Percentiles rank a stretch among this genome's conserved stretches.
Conservation (phyloP, 2,329 filamentous ascomycete species). For the Arthrobotrys entomopaga region DNA sequence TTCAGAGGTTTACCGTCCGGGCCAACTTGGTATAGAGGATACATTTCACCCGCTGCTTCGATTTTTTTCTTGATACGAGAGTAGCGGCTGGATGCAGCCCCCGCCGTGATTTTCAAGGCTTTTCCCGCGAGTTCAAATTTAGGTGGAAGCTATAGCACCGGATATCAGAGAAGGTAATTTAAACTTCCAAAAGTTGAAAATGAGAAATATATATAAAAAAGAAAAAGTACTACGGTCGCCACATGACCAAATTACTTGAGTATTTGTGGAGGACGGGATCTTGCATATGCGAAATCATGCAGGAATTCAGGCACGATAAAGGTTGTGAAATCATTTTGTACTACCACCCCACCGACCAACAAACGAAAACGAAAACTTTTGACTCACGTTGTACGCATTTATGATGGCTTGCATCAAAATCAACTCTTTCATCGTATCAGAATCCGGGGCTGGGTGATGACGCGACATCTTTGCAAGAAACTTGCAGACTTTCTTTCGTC, state of each 20-base stretch:
- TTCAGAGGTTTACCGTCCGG: slow-evolving; percentile 43
- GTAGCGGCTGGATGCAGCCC: slow-evolving; percentile 34
- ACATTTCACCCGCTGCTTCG: slow-evolving; percentile 7
- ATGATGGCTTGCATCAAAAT: slow-evolving; percentile 51
- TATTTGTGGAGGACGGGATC: background rate
- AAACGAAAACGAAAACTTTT: background rate
- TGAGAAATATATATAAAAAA: no score
- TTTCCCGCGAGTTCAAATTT: slow-evolving; percentile 43
- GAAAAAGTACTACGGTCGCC: no score
- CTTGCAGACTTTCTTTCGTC: background rate
- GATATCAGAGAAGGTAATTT: background rate
- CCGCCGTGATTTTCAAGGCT: slow-evolving; percentile 25
- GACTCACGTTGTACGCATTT: slow-evolving; percentile 45
- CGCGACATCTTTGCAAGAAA: slow-evolving; percentile 23
- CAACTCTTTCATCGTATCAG: slow-evolving; percentile 44
- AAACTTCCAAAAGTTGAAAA: no score
- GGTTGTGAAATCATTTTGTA: no score
- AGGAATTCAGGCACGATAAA: slow-evolving; percentile 7
- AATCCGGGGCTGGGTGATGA: slow-evolving; percentile 31
- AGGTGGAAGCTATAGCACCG: slow-evolving; percentile 24
- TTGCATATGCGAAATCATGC: background rate
- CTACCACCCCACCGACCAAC: no score
- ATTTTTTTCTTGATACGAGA: slow-evolving; percentile 46
- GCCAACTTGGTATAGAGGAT: slow-evolving; percentile 42
- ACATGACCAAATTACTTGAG: no score